phyloP scores from a whole-genome alignment of 129 eudicot species.

The Saussurea involucrata region DNA sequence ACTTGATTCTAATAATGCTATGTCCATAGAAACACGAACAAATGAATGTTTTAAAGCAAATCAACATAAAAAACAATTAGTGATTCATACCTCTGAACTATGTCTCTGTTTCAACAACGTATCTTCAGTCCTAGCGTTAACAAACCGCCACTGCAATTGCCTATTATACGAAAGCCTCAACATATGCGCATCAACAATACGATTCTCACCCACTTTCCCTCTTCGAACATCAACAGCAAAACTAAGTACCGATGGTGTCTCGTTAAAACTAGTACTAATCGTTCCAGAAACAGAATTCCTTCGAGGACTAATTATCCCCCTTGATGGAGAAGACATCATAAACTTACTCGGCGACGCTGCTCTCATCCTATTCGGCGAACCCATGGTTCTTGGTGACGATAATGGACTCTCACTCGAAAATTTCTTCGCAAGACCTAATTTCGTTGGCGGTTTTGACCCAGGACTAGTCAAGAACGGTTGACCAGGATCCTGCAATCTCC shows the following conservation, averaged over 20 bases:
- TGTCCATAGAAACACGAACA: background rate
- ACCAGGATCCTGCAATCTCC: conserved; percentile 85
- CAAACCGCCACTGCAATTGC: conserved; percentile 93
- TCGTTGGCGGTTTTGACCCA: conserved; percentile 63
- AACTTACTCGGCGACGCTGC: conserved; percentile 87
- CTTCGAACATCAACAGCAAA: conserved; percentile 90
- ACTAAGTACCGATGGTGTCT: conserved; percentile 94
- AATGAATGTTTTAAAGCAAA: background rate
- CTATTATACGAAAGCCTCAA: conserved; percentile 89
- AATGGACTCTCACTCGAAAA: conserved; percentile 50
- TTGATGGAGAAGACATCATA: conserved; percentile 43
- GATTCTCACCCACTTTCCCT: conserved; percentile 94
- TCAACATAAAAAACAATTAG: background rate
- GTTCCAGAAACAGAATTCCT: conserved; percentile 67
- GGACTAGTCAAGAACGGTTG: conserved; percentile 62
- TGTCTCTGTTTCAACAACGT: conserved; percentile 71
- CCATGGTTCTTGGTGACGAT: conserved; percentile 70
- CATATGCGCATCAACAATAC: conserved; percentile 84
- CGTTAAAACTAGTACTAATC: conserved; percentile 50
- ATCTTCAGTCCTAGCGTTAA: conserved; percentile 84
- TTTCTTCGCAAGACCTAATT: conserved; percentile 49
- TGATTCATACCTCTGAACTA: conserved; percentile 64
- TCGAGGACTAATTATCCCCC: conserved; percentile 77
- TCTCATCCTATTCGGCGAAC: conserved; percentile 79
- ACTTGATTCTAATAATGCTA: background rate